Evolutionary conservation across 108 stramenopile genomes (phyloP).

Genomic region (Asterionellopsis glacialis): DNA sequence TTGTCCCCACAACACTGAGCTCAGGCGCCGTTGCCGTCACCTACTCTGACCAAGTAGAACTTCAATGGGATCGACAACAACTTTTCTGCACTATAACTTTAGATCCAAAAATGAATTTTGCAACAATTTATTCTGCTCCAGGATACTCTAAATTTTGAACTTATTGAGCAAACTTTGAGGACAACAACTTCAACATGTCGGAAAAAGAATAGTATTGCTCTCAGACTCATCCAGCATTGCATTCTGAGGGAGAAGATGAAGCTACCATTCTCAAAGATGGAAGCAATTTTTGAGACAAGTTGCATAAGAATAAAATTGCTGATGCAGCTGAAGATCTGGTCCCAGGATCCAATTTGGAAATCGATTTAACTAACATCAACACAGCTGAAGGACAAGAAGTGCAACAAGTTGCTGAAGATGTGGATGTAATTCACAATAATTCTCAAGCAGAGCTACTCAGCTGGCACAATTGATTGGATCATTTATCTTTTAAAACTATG

Average conservation of each 20-base stretch:
- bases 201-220: not conserved
- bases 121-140: constrained; percentile 10
- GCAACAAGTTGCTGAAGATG: too few relatives aligned
- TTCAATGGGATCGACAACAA: constrained; percentile 6
- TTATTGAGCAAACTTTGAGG: constrained; percentile 6
- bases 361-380: too few relatives aligned
- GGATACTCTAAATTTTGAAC: constrained; percentile 8
- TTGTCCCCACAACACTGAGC: constrained; percentile 9
- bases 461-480: too few relatives aligned
- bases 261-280: too few relatives aligned
- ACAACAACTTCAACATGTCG: not conserved
- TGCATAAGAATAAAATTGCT: too few relatives aligned
- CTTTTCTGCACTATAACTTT: not conserved
- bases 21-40: not conserved
- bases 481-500: too few relatives aligned
- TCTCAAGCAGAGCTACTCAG: too few relatives aligned
- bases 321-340: not conserved
- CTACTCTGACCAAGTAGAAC: not conserved
- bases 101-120: constrained; percentile 16
- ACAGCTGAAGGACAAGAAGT: too few relatives aligned
- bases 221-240: not conserved
- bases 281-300: too few relatives aligned
- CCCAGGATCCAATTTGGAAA: too few relatives aligned
- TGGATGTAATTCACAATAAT: too few relatives aligned
- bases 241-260: not conserved